phyloP scores from a whole-genome alignment of 2,329 filamentous ascomycete genomes.

The Colletotrichum salicis region DNA sequence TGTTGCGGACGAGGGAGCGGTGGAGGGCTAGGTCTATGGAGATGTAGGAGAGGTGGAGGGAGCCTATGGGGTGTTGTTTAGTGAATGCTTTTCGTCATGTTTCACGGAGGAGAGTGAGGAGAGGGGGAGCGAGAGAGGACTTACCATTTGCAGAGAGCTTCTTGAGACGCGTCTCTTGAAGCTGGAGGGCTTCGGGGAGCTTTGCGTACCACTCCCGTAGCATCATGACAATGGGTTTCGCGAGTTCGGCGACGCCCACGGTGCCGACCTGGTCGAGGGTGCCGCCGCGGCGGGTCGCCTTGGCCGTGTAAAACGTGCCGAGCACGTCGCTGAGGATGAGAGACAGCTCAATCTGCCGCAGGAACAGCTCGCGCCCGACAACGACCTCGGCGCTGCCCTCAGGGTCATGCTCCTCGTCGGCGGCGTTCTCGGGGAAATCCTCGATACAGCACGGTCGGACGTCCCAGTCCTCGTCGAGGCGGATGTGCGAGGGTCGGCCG shows the following conservation, averaged over 20 bases:
- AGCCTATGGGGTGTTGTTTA: slow-evolving; percentile 48
- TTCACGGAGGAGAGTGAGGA: slow-evolving; percentile 19
- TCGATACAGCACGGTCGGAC: slow-evolving; percentile 50
- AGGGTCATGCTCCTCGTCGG: slow-evolving; percentile 47
- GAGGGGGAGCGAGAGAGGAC: background rate
- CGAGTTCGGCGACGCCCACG: slow-evolving; percentile 46
- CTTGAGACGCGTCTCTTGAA: slow-evolving; percentile 53
- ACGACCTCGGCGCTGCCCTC: slow-evolving; percentile 55
- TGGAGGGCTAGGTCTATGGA: slow-evolving; percentile 63
- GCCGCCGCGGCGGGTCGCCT: slow-evolving; percentile 43
- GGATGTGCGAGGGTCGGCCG: slow-evolving; percentile 66
- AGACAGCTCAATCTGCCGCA: slow-evolving; percentile 61
- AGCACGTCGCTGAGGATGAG: slow-evolving; percentile 63
- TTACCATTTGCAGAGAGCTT: slow-evolving; percentile 51
- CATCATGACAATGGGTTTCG: slow-evolving; percentile 46
- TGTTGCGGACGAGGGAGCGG: slow-evolving; percentile 58
- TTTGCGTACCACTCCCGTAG: slow-evolving; percentile 56
- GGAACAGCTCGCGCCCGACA: slow-evolving; percentile 59
- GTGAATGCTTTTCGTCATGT: background rate
- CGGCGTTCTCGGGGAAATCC: slow-evolving; percentile 52
- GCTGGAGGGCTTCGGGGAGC: slow-evolving; percentile 57
- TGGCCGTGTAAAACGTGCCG: slow-evolving; percentile 57
- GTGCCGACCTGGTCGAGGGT: slow-evolving; percentile 46
- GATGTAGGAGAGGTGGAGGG: slow-evolving; percentile 62
- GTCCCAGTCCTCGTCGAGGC: slow-evolving; percentile 63